Percentiles rank a stretch among this genome's conserved stretches.
These are phyloP conservation scores for Tolypocladium endophyticum DNA, from an alignment of 2,329 filamentous ascomycete species.

Conservation along the genomic window DNA sequence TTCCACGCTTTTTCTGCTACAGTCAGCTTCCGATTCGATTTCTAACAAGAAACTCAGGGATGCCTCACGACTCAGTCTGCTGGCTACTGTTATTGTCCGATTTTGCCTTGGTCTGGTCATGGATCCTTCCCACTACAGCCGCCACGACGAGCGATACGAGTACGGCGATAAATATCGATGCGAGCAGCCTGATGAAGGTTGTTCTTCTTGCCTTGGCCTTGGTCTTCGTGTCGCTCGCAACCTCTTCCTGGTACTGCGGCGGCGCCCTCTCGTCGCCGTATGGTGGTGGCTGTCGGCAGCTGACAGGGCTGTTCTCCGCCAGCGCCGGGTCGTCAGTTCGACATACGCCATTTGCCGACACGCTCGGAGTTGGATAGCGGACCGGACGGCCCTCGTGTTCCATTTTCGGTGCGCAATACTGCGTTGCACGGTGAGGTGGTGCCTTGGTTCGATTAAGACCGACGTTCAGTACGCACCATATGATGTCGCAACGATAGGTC, in stretches of 20 bases:
- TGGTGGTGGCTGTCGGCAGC: conserved; percentile 8
- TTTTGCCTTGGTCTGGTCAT: not conserved
- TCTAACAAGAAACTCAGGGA: too few relatives aligned
- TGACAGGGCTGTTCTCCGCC: conserved; percentile 4
- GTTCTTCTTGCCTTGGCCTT: conserved; percentile 7
- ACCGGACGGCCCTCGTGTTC: conserved; percentile 3
- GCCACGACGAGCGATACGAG: conserved; percentile 13
- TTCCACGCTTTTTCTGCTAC: conserved; percentile 1
- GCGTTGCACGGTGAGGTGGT: not conserved
- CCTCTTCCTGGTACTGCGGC: conserved; percentile 7
- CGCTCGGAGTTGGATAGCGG: conserved; percentile 3
- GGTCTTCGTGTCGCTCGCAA: conserved; percentile 2
- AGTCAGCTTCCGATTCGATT: not conserved
- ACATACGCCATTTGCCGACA: conserved; percentile 2
- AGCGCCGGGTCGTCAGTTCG: conserved; percentile 4
- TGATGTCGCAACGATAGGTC: not conserved
- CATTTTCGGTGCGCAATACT: conserved; percentile 3
- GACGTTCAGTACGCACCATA: not conserved
- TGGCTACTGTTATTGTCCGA: not conserved
- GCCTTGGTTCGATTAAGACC: not conserved
- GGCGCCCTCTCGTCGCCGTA: conserved; percentile 10
- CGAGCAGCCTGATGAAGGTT: conserved; percentile 9
- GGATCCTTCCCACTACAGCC: conserved; percentile 12
- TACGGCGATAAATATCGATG: conserved; percentile 12
- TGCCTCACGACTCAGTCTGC: not conserved